Percentiles rank a stretch among this genome's conserved stretches.
These are phyloP conservation scores for Epichloe baconii DNA, from an alignment of 2,329 filamentous ascomycete genomes.

Conservation along the genomic window DNA sequence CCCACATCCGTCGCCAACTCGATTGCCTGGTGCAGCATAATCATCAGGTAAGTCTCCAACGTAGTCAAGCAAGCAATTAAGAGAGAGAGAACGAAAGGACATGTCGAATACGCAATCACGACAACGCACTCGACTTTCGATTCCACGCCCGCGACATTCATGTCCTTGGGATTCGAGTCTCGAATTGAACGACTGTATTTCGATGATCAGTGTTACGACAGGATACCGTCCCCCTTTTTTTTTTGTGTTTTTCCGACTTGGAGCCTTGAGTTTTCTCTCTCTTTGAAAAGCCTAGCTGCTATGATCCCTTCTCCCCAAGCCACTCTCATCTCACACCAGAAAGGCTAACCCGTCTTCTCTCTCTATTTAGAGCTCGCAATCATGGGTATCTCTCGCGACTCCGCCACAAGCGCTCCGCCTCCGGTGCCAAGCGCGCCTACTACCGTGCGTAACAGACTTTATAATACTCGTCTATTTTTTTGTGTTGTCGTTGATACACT, in stretches of 20 bases:
- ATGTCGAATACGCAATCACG: background rate
- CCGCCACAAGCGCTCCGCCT: constrained; percentile 99
- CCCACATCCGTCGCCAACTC: constrained; percentile 26
- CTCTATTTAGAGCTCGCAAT: constrained; percentile 54
- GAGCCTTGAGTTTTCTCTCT: background rate
- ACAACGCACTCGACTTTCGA: background rate
- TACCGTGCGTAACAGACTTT: constrained; percentile 54
- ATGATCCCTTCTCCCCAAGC: background rate
- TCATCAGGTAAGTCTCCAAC: constrained; percentile 32
- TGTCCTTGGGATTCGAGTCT: background rate
- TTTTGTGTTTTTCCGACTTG: background rate
- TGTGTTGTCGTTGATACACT: constrained; percentile 13
- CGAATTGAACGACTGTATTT: background rate
- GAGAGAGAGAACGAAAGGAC: background rate
- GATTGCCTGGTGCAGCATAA: constrained; percentile 35
- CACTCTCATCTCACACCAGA: background rate
- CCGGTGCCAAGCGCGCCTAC: constrained; percentile 93
- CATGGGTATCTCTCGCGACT: constrained; percentile 99
- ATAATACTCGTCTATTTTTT: constrained; percentile 5
- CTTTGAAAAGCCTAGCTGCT: background rate
- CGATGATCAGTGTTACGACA: background rate
- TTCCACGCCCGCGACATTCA: background rate
- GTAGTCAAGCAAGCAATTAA: background rate
- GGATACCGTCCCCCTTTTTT: background rate
- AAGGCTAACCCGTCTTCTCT: constrained; percentile 12